Evolutionary conservation across 2,329 filamentous ascomycete species (phyloP), one percentile per base, ranked within the genome.

Genomic region (Xylariaceae sp.): DNA sequence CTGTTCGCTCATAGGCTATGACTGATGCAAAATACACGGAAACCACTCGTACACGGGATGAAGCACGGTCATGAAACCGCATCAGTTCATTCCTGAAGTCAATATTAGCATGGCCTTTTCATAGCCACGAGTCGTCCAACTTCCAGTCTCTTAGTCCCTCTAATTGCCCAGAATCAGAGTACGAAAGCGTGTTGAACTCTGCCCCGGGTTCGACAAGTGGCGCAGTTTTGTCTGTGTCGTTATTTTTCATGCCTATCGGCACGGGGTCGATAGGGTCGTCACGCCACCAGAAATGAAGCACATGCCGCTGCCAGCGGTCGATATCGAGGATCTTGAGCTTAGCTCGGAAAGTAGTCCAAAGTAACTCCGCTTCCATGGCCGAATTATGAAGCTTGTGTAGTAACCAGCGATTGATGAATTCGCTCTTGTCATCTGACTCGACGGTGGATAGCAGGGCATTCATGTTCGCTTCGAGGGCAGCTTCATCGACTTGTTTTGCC

Each of bases 381-480:
- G 75, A 78, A 13, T 70, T 67, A 34, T 77, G 73, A 39, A 82
- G 69, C 40, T 75, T 73, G 45, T 81, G 76, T 12, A 81, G 69
- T 2, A 82, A 66, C 79, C 80, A 82, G 39, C 76, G 70, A 58
- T 76, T 76, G 60, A 82, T 72, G 52, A 72, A 78, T 47, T 79
- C 74, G 1, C 65, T 66, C 57, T 73, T 76, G 58, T 72, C 70
- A 2, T 70, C 71, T 2, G 63, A 61, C 10, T 69, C 61, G 2
- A 66, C 61, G 13, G 9, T 43, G 2, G 34, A 48, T n/a, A 79
- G 63, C 10, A 79, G 69, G 5, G 65, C 70, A 41, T 74, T 67
- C 48, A 80, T 80, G 30, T 69, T 70, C n/a, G 71, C 72, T 61
- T 81, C 79, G 53, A 78, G 80, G 47, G 71, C 68, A 2, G 75